Base-by-base conservation (phyloP, 805 yeast genomes). In the Kuraishia capsulata region DNA sequence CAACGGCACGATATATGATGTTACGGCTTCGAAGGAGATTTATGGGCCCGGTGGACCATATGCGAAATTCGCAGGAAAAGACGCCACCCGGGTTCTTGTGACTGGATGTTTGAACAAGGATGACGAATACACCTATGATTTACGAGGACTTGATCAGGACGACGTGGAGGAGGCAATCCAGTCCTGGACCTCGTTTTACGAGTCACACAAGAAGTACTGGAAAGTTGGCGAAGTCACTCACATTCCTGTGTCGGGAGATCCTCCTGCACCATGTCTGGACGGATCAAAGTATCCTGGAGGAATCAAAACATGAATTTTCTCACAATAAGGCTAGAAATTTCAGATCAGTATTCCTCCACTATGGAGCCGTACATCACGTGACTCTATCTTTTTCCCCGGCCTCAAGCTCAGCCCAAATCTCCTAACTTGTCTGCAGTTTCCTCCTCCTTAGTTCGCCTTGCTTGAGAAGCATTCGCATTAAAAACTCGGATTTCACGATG, bases 1-100 rank as follows among this genome's bases (percentile, higher is more conserved):
- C 3, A 60, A 76, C 47, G 84, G 84, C 1, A 62, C 60, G 11
- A 79, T 82, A 0, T 82, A 64, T 48, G 90, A 82, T 49, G 92
- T 82, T 5, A 58, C 76, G 2, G 55, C 67, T 0, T 59, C 71
- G 10, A 57, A 65, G 1, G 58, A 52, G 4, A 57, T 77, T 2
- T 82, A 82, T 52, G 83, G 82, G 0, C 78, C 78, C 1, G 57
- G 64, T 0, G 82, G 82, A 0, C 50, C 73, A 1, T 82, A 82
- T 51, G 48, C 62, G 8, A 57, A 66, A 31, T 70, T 82, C 48
- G 68, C 78, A 24, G 92, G 90, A 1, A 60, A 60, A 32, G 92
- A 82, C 53, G 73, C 76, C 30, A 78, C 87, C 2, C 59, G 89
- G 21, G 82, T 81, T 16, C 79, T 71, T 48, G 78, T 72, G 3